Evolutionary conservation across 164 flowering plant species (phyloP).

Genomic region (Platanus orientalis): DNA sequence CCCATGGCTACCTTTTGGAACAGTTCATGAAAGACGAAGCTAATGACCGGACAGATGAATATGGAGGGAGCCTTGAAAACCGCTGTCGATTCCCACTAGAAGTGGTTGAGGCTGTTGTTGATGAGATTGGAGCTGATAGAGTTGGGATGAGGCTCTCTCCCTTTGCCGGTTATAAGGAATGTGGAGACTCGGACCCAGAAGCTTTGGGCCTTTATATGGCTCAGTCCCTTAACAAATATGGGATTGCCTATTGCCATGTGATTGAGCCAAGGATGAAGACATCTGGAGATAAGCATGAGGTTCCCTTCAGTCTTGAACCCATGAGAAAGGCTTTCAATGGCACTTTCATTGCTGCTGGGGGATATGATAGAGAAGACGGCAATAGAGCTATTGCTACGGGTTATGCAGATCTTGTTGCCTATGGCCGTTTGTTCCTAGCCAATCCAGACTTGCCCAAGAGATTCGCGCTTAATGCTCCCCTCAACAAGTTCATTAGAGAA

Average conservation of each 20-base stretch:
- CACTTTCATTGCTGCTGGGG: conserved; percentile 1
- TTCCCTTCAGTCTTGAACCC: not conserved
- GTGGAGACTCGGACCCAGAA: conserved; percentile 6
- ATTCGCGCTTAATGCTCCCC: no score
- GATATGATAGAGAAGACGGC: not conserved
- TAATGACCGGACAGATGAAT: no score
- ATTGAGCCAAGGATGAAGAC: not conserved
- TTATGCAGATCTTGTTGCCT: no score
- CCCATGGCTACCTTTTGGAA: not conserved
- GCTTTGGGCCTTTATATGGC: no score
- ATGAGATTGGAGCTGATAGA: no score
- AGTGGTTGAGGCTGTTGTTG: no score
- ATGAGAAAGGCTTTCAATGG: conserved; percentile 8
- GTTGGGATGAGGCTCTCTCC: no score
- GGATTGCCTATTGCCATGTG: not conserved
- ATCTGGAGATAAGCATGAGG: not conserved
- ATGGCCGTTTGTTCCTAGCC: no score
- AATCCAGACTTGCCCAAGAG: no score
- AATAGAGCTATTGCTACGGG: no score
- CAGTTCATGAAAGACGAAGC: conserved; percentile 8
- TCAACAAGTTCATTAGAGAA: no score
- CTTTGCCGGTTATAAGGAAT: conserved; percentile 3
- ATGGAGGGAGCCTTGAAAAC: not conserved
- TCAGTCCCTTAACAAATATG: not conserved
- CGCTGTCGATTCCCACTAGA: no score